Base-by-base conservation (phyloP, 495 filamentous ascomycete genomes). In the Xylaria castorea region DNA sequence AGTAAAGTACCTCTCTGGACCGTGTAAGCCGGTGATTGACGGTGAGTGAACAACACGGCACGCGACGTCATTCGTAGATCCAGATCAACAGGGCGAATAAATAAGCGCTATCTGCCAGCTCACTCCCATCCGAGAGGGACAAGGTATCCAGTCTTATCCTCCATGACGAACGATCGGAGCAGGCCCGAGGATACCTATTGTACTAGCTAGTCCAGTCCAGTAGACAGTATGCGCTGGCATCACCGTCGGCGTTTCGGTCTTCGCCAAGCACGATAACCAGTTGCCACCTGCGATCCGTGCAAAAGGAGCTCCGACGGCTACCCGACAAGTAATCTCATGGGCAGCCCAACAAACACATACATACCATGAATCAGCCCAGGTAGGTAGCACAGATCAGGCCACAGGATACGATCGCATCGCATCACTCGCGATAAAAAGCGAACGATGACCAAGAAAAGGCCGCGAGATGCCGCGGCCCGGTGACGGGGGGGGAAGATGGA, bases 381-480 rank as follows among this genome's bases (percentile, higher is more conserved):
- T 42, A n/a, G 8, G 60, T 63, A 22, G 3, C 14, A 32, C 60
- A 22, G 61, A 64, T 64, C 58, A 61, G 58, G 34, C 58, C 58
- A 61, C 32, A 40, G 58, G 58, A 61, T 16, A 60, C 18, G 16
- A 32, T n/a, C 30, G 55, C 30, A 32, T 60, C 55, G 55, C 58
- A 61, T 61, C 58, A 61, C 58, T 61, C 32, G 58, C 20, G 58
- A 61, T 11, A 1, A 36, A 38, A 61, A 61, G 58, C 58, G 58
- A 61, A 38, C 32, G 58, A 40, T 38, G 34, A 38, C 58, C 58
- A 9, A 12, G 9, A 50, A 22, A 61, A n/a, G 16, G 32, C 18
- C 34, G 58, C 58, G 58, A 61, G 18, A 60, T 32, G n/a, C 58
- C 58, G 58, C 38, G 58, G 38, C 38, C 61, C 36, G 58, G 58